Percentiles rank a stretch among this genome's conserved stretches.
These are phyloP conservation scores for Trichoderma virens DNA, from an alignment of 495 filamentous ascomycete genomes.

Conservation along the genomic window DNA sequence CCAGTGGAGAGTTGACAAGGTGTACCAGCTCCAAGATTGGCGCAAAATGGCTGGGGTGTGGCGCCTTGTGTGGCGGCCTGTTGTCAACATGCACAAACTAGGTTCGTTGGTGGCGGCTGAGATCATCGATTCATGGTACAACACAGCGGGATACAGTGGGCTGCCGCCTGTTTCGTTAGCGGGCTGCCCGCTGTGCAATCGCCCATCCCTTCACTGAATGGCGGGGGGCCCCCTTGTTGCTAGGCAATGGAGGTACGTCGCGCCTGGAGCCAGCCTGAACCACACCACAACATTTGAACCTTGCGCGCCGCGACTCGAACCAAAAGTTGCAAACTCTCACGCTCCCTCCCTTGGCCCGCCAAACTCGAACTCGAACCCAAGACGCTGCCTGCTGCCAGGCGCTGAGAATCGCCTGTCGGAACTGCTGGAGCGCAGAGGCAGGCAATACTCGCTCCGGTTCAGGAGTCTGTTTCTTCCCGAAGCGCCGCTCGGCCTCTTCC, in stretches of 20 bases:
- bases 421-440: neutral
- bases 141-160: neutral
- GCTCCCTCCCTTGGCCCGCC: neutral
- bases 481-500: neutral
- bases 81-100: neutral
- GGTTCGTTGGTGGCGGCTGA: too few relatives aligned
- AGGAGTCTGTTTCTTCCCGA: neutral
- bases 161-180: neutral
- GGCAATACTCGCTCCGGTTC: neutral
- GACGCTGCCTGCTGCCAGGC: neutral
- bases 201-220: neutral
- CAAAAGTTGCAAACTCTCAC: neutral
- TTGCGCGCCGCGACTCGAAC: neutral
- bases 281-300: neutral
- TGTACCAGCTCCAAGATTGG: neutral
- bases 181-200: neutral
- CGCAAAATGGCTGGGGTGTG: neutral
- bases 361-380: neutral
- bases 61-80: neutral
- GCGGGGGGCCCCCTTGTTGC: neutral
- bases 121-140: too few relatives aligned
- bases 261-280: neutral
- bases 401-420: neutral
- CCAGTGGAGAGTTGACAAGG: too few relatives aligned
- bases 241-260: constrained; percentile 8